Conservation (phyloP, 768 basidiomycete genomes). For the Leccinum subtestaceum region DNA sequence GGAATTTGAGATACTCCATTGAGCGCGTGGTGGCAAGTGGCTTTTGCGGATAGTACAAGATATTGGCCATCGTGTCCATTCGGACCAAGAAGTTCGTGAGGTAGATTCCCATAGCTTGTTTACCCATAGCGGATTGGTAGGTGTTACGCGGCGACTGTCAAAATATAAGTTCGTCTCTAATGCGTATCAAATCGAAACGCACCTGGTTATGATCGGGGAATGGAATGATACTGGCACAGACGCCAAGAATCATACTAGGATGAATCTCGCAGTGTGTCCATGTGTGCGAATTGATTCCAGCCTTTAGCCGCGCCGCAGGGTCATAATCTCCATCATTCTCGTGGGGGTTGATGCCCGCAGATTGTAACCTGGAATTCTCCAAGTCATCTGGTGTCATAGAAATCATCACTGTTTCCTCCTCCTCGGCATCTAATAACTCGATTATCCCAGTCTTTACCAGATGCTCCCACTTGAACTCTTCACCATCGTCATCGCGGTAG, state of each 20-base stretch:
- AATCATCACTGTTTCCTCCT: constrained; percentile 99
- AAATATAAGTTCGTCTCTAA: constrained; percentile 4
- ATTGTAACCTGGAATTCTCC: constrained; percentile 73
- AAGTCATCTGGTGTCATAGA: constrained; percentile 98
- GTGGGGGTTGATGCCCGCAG: constrained; percentile 54
- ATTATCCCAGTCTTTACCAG: constrained; percentile 85
- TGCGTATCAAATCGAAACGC: constrained; percentile 25
- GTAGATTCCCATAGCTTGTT: constrained; percentile 99
- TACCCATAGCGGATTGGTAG: constrained; percentile 99
- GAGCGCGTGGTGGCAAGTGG: constrained; percentile 97
- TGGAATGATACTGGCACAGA: constrained; percentile 98
- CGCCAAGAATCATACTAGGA: constrained; percentile 97
- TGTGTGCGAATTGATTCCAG: constrained; percentile 78
- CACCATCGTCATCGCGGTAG: constrained; percentile 52
- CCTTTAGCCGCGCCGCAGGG: constrained; percentile 85
- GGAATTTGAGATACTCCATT: constrained; percentile 99
- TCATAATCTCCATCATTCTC: constrained; percentile 74
- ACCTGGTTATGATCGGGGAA: constrained; percentile 99
- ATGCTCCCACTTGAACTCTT: constrained; percentile 78
- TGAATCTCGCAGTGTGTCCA: constrained; percentile 99
- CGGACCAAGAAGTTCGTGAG: constrained; percentile 97
- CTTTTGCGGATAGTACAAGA: constrained; percentile 98
- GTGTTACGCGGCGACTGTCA: constrained; percentile 96
- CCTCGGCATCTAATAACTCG: constrained; percentile 95
- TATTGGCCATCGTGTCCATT: constrained; percentile 99